Percentiles rank a stretch among this genome's conserved stretches.
Evolutionary conservation across 2,329 filamentous ascomycete genomes (phyloP).

Genomic region (Fusarium sterilihyphosum): DNA sequence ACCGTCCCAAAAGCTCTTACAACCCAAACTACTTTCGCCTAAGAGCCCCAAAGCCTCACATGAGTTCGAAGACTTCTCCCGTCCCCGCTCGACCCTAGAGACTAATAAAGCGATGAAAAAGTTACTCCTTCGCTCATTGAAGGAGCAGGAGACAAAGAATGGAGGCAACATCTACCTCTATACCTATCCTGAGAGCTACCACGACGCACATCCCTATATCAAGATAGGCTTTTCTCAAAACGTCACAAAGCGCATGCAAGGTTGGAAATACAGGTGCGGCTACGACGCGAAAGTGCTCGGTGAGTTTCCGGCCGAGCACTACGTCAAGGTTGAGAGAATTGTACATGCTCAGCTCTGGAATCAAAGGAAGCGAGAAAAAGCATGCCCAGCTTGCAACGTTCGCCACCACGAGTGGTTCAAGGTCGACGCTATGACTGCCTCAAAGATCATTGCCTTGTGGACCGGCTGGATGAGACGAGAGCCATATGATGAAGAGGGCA

Average conservation of each 20-base stretch:
- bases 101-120: slow-evolving; percentile 34
- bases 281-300: slow-evolving; percentile 38
- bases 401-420: slow-evolving; percentile 46
- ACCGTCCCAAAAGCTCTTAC: neutral
- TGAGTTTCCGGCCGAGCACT: slow-evolving; percentile 24
- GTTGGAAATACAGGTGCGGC: slow-evolving; percentile 37
- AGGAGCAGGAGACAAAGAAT: neutral
- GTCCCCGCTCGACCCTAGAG: neutral
- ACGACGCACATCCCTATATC: slow-evolving; percentile 29
- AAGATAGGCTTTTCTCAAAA: slow-evolving; percentile 46
- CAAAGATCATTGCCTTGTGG: slow-evolving; percentile 40
- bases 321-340: slow-evolving; percentile 44
- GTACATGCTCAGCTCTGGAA: slow-evolving; percentile 44
- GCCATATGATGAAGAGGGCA: slow-evolving; percentile 44
- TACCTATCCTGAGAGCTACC: slow-evolving; percentile 33
- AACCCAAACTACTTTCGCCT: neutral
- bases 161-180: slow-evolving; percentile 43
- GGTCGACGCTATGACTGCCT: slow-evolving; percentile 23
- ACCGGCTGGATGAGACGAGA: slow-evolving; percentile 39
- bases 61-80: slow-evolving; percentile 31
- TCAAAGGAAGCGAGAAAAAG: slow-evolving; percentile 37
- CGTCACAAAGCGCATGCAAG: slow-evolving; percentile 35
- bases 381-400: slow-evolving; percentile 36
- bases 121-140: slow-evolving; percentile 15
- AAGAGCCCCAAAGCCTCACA: slow-evolving; percentile 10